phyloP scores from a whole-genome alignment of 495 filamentous ascomycete species.

The Glarea lozoyensis region DNA sequence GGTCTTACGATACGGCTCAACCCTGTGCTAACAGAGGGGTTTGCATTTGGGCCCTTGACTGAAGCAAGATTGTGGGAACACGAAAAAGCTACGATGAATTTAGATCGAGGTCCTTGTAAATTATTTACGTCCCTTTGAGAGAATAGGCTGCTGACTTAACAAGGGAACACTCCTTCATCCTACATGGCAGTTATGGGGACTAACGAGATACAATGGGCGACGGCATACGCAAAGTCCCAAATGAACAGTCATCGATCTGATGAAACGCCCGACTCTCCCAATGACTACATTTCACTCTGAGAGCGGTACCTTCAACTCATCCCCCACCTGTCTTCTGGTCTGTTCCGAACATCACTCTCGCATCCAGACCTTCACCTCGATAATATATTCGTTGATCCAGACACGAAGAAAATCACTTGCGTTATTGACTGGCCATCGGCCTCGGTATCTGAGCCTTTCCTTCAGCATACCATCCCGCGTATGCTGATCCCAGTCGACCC shows the following conservation, averaged over 20 bases:
- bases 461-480: conserved; percentile 4
- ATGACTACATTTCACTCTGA: conserved; percentile 13
- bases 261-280: conserved; percentile 11
- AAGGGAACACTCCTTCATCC: conserved; percentile 19
- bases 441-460: conserved; percentile 5
- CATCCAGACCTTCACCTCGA: background rate
- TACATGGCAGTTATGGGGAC: conserved; percentile 23
- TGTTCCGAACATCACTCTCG: conserved; percentile 2
- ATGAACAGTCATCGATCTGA: conserved; percentile 24
- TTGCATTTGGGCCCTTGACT: conserved; percentile 14
- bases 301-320: background rate
- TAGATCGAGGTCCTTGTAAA: conserved; percentile 29
- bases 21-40: conserved; percentile 2
- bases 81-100: conserved; percentile 19
- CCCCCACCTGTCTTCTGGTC: background rate
- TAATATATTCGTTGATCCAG: conserved; percentile 1
- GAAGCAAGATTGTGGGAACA: conserved; percentile 20
- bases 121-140: conserved; percentile 5
- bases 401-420: conserved; percentile 3
- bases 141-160: conserved; percentile 5
- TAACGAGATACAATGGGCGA: conserved; percentile 27
- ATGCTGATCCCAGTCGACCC: background rate
- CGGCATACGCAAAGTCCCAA: conserved; percentile 17
- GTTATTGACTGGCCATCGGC: conserved; percentile 3
- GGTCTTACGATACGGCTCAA: background rate